Conservation (phyloP, 2,329 filamentous ascomycete species). For the Aspergillus sergii region DNA sequence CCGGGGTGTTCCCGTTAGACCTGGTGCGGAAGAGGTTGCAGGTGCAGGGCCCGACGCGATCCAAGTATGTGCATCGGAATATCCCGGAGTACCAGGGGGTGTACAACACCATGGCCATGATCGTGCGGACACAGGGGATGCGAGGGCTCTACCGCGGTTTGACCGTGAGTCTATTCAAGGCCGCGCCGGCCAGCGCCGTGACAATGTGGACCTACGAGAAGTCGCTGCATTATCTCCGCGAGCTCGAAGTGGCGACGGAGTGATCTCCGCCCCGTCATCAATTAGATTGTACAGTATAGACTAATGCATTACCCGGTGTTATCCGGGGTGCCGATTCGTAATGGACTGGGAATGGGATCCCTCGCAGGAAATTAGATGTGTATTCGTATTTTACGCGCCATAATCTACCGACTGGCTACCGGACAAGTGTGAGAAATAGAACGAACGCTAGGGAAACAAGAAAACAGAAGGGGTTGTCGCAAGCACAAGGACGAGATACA, state of each 20-base stretch:
- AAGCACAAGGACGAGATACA: slow-evolving; percentile 19
- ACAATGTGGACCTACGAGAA: slow-evolving; percentile 96
- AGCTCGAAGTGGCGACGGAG: slow-evolving; percentile 30
- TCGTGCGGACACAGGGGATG: slow-evolving; percentile 72
- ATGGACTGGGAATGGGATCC: not conserved
- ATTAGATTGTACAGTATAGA: slow-evolving; percentile 11
- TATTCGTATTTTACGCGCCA: slow-evolving; percentile 13
- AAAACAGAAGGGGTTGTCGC: slow-evolving; percentile 29
- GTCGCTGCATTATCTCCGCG: slow-evolving; percentile 62
- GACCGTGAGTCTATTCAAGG: slow-evolving; percentile 86
- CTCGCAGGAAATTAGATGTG: slow-evolving; percentile 7
- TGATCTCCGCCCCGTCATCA: slow-evolving; percentile 6
- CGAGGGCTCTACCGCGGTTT: slow-evolving; percentile 85
- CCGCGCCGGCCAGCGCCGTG: slow-evolving; percentile 87
- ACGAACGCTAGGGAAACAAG: slow-evolving; percentile 23
- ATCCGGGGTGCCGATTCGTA: not conserved
- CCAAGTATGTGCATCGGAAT: slow-evolving; percentile 77
- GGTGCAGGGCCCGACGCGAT: slow-evolving; percentile 86
- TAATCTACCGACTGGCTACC: slow-evolving; percentile 11
- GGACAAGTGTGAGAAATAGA: slow-evolving; percentile 8
- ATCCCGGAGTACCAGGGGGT: slow-evolving; percentile 83
- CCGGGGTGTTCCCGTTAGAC: slow-evolving; percentile 88
- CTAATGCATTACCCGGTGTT: slow-evolving; percentile 8
- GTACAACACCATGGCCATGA: slow-evolving; percentile 65
- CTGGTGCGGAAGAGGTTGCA: slow-evolving; percentile 90